Evolutionary conservation across 176 grass and related monocot genomes (phyloP).

Genomic region (Oropetium thomaeum): DNA sequence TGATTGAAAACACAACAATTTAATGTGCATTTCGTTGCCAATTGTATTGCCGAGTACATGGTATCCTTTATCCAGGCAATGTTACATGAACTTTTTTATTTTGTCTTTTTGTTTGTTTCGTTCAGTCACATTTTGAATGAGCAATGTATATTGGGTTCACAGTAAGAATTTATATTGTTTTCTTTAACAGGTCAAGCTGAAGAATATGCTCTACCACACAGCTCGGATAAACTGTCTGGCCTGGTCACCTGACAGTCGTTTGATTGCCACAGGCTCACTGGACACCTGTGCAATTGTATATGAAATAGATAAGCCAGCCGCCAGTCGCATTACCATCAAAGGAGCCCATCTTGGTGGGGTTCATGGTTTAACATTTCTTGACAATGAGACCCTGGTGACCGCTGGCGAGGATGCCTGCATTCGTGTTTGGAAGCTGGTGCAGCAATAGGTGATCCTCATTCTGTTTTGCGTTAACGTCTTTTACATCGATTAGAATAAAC

Average conservation of each 20-base stretch:
- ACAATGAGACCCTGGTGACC: constrained; percentile 60
- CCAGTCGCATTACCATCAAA: constrained; percentile 75
- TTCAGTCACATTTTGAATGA: not conserved
- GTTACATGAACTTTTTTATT: not conserved
- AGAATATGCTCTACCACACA: constrained; percentile 97
- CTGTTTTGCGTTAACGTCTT: constrained; percentile 18
- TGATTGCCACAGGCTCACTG: constrained; percentile 86
- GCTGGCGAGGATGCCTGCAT: constrained; percentile 85
- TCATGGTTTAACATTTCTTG: constrained; percentile 68
- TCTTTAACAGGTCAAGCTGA: constrained; percentile 68
- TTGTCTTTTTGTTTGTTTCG: not conserved
- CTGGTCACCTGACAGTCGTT: constrained; percentile 82
- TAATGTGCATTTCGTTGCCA: not conserved
- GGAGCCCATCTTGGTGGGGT: constrained; percentile 97
- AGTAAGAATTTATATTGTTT: constrained; percentile 11
- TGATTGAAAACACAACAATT: not conserved
- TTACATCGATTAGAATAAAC: constrained; percentile 28
- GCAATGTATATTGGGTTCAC: not conserved
- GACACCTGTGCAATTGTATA: constrained; percentile 91
- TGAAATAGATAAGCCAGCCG: constrained; percentile 74
- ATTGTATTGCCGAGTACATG: constrained; percentile 13
- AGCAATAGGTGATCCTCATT: constrained; percentile 39
- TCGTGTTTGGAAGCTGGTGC: constrained; percentile 79
- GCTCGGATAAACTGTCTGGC: constrained; percentile 83
- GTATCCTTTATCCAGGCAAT: not conserved